These are phyloP conservation scores for Immersiporthe knoxdaviesiana DNA, from an alignment of 2,329 filamentous ascomycete genomes.

Conservation along the genomic window DNA sequence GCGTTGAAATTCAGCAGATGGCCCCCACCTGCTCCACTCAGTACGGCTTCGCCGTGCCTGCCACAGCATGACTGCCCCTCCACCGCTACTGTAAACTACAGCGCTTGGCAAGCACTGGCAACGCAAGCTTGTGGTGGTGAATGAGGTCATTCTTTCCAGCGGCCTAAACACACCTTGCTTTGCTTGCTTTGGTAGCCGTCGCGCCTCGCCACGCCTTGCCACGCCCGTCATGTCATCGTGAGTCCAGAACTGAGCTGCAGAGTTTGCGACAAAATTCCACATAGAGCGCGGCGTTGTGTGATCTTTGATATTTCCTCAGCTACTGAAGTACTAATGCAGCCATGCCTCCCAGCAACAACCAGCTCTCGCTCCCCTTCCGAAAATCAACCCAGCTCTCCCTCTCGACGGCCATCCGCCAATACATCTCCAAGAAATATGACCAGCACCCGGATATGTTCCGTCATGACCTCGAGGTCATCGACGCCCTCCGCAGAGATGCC, in stretches of 20 bases:
- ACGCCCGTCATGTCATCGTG: conserved; percentile 22
- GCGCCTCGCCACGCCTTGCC: not conserved
- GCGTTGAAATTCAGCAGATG: not conserved
- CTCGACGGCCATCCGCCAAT: conserved; percentile 82
- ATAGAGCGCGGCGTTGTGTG: conserved; percentile 1
- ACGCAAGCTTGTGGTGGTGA: conserved; percentile 5
- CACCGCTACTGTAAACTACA: not conserved
- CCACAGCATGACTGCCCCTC: not conserved
- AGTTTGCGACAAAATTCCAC: not conserved
- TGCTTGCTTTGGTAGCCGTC: not conserved
- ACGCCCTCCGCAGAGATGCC: conserved; percentile 81
- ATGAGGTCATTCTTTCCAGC: conserved; percentile 23
- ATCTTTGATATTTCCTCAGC: not conserved
- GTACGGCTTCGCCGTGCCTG: not conserved
- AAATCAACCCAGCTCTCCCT: conserved; percentile 79
- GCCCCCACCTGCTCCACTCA: not conserved
- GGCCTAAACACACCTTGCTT: conserved; percentile 1
- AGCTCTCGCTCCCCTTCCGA: conserved; percentile 84
- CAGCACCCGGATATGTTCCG: conserved; percentile 97
- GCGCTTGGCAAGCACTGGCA: conserved; percentile 4
- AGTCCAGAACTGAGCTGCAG: conserved; percentile 2
- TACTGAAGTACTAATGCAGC: conserved; percentile 24
- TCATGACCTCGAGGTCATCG: conserved; percentile 82
- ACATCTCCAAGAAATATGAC: conserved; percentile 98
- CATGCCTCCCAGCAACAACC: conserved; percentile 49